Percentiles rank a stretch among this genome's conserved stretches.
Conservation (phyloP, 2,329 filamentous ascomycete genomes). For the Stagonosporopsis tanaceti region DNA sequence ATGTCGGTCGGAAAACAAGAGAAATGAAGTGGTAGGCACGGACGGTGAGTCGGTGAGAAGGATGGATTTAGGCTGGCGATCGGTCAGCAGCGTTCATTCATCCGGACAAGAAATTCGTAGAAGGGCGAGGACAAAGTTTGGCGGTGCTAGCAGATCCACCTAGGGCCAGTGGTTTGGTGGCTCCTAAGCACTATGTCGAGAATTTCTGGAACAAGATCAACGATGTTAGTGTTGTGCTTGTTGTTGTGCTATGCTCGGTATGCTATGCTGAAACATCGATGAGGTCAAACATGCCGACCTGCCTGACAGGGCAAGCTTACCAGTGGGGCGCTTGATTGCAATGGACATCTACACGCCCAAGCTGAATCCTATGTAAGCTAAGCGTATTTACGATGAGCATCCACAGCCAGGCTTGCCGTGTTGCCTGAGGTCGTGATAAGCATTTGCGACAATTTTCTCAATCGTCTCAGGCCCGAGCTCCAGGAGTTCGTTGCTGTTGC, state of each 20-base stretch:
- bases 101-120: conserved; percentile 3
- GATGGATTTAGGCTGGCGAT: conserved; percentile 4
- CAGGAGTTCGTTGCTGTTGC: conserved; percentile 32
- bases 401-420: conserved; percentile 44
- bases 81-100: conserved; percentile 11
- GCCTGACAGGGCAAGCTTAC: conserved; percentile 10
- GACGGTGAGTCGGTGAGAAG: conserved; percentile 19
- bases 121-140: conserved; percentile 7
- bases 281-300: conserved; percentile 6
- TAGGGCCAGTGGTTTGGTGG: not conserved
- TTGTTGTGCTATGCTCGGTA: conserved; percentile 8
- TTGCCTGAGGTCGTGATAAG: conserved; percentile 31
- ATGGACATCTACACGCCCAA: conserved; percentile 4
- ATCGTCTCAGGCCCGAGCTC: conserved; percentile 29
- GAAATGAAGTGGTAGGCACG: conserved; percentile 17
- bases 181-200: not conserved
- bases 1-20: conserved; percentile 18
- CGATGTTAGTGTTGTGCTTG: conserved; percentile 6
- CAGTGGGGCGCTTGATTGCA: conserved; percentile 14
- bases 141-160: conserved; percentile 15
- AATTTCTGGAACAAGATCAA: not conserved
- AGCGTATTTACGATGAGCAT: conserved; percentile 34
- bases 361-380: not conserved
- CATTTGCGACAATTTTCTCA: conserved; percentile 26
- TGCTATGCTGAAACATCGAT: conserved; percentile 11